A percentile compares a stretch with the other conserved stretches of the same genome.
phyloP scores from a whole-genome alignment of 176 grass and related monocot species.

The Neostapfia colusana region DNA sequence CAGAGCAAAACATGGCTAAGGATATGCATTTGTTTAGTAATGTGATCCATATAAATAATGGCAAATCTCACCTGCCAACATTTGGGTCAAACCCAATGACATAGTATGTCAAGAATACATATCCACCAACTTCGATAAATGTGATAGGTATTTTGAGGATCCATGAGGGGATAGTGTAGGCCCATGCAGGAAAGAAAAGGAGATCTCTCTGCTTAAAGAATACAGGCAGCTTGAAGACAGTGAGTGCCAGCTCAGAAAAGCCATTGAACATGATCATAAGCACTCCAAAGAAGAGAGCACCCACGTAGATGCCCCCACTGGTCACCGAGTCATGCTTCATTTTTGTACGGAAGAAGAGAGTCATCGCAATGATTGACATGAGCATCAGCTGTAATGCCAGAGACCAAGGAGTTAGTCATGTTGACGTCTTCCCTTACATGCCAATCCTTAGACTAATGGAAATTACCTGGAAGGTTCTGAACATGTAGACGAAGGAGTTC shows the following conservation, averaged over 20 bases:
- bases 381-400: conserved; percentile 56
- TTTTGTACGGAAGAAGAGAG: conserved; percentile 77
- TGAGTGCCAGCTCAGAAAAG: conserved; percentile 67
- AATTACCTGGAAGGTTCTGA: conserved; percentile 69
- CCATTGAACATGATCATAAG: conserved; percentile 88
- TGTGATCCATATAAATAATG: too few relatives aligned
- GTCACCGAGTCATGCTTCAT: conserved; percentile 50
- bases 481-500: conserved; percentile 94
- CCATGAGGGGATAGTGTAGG: conserved; percentile 82
- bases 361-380: conserved; percentile 69
- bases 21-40: too few relatives aligned
- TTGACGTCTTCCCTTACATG: background rate
- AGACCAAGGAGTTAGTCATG: conserved; percentile 22
- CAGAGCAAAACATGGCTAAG: too few relatives aligned
- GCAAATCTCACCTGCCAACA: conserved; percentile 65
- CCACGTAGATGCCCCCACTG: conserved; percentile 56
- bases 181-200: conserved; percentile 90
- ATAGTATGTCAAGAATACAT: conserved; percentile 84
- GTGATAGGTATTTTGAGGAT: conserved; percentile 84
- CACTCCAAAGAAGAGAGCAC: conserved; percentile 72
- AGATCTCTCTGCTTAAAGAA: conserved; percentile 96
- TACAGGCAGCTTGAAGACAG: conserved; percentile 71
- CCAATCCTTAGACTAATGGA: background rate
- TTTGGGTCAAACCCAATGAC: conserved; percentile 87
- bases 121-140: conserved; percentile 71